Evolutionary conservation across 441 rosid species (phyloP), one percentile per base, ranked within the genome.

Genomic region (Erysimum pusillum): DNA sequence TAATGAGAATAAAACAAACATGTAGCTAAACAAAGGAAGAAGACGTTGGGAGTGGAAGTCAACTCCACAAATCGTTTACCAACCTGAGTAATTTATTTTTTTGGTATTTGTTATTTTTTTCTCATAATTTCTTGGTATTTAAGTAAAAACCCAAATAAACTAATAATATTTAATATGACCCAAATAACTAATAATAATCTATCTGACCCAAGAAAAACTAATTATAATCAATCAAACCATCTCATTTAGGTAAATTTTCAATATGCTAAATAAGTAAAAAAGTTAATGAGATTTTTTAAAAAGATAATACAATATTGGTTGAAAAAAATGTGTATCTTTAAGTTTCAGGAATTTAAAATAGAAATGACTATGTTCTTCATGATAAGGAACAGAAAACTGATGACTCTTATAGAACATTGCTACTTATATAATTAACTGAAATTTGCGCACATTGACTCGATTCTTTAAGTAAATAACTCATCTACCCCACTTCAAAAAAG

Each of bases 381-480:
- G 14, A 51, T 53, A 59, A 44, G 56, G 46, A 64, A 77, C 53
- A 53, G 62, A 73, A 53, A 46, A 20, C 3, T 31, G 60, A 61
- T 28, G 31, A 28, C 4, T 51, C 11, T 63, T 62, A 63, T 44
- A 41, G 11, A 63, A 31, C 49, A 49, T 49, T 49, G 35, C 73
- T 66, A 78, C 57, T 12, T n/a, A n/a, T n/a, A n/a, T n/a, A n/a
- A n/a, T n/a, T n/a, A n/a, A n/a, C n/a, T n/a, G n/a, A n/a, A n/a
- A n/a, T n/a, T n/a, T n/a, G n/a, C n/a, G n/a, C n/a, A n/a, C n/a
- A n/a, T n/a, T n/a, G n/a, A n/a, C n/a, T n/a, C n/a, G n/a, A n/a
- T n/a, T n/a, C n/a, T n/a, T n/a, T n/a, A n/a, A n/a, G n/a, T n/a
- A n/a, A n/a, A n/a, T n/a, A n/a, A n/a, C n/a, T n/a, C n/a, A n/a